Conservation (phyloP, 352 stramenopile species). For the Phytophthora uliginosa region DNA sequence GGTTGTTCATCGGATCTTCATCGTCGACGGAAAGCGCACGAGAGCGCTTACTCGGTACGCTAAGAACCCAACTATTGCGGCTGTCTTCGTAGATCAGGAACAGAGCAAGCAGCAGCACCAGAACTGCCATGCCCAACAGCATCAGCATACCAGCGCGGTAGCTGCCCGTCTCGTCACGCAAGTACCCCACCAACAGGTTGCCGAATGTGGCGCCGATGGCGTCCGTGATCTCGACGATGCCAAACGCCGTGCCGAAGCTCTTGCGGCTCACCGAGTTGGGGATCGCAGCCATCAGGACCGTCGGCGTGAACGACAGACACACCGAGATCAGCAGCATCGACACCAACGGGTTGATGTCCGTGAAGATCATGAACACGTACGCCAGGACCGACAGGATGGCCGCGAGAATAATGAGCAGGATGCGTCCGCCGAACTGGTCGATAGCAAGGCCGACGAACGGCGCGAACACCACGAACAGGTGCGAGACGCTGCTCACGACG, state of each 20-base stretch:
- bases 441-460: conserved; percentile 91
- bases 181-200: conserved; percentile 88
- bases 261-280: conserved; percentile 80
- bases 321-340: conserved; percentile 91
- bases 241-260: conserved; percentile 87
- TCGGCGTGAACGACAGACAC: conserved; percentile 89
- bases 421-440: conserved; percentile 90
- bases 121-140: conserved; percentile 74
- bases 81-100: conserved; percentile 75
- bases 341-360: conserved; percentile 73
- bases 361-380: conserved; percentile 91
- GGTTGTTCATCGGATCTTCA: conserved; percentile 31
- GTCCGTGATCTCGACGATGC: conserved; percentile 90
- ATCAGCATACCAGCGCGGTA: conserved; percentile 90
- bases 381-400: conserved; percentile 80
- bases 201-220: conserved; percentile 84
- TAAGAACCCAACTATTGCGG: conserved; percentile 63
- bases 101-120: conserved; percentile 78
- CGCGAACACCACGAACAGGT: conserved; percentile 87
- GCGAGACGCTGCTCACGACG: conserved; percentile 81
- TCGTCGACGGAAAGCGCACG: not conserved
- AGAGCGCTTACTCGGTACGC: conserved; percentile 44
- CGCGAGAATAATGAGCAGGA: conserved; percentile 82
- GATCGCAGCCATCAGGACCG: conserved; percentile 90
- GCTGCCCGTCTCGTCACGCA: conserved; percentile 83